These are phyloP conservation scores for Rhipidocladum racemiflorum DNA, from an alignment of 176 grass and related monocot genomes.

Conservation along the genomic window DNA sequence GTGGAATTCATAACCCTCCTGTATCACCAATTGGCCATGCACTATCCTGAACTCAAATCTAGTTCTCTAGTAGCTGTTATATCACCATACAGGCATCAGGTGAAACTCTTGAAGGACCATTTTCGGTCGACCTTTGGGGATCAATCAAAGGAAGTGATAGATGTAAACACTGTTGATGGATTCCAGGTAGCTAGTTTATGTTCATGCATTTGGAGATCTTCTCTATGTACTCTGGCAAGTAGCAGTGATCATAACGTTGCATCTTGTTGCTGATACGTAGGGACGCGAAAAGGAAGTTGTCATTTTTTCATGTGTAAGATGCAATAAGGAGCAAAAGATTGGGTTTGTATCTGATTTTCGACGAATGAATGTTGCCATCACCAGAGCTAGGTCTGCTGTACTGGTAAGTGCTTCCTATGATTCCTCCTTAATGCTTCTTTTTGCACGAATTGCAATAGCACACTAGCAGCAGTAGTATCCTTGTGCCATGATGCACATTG, in stretches of 20 bases:
- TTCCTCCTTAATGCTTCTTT: neutral
- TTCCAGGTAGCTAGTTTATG: conserved; percentile 72
- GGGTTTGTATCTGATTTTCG: conserved; percentile 91
- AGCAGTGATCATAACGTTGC: conserved; percentile 8
- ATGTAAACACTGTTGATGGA: conserved; percentile 94
- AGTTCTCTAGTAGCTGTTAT: conserved; percentile 72
- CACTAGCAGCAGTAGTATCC: neutral
- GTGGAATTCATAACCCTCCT: conserved; percentile 80
- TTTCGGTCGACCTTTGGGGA: conserved; percentile 82
- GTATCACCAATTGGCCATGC: conserved; percentile 68
- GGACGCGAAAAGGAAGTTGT: conserved; percentile 92
- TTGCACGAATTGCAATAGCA: neutral
- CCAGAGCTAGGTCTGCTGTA: conserved; percentile 84
- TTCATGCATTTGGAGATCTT: conserved; percentile 7
- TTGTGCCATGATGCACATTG: neutral
- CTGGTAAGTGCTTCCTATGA: conserved; percentile 48
- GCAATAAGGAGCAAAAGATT: conserved; percentile 76
- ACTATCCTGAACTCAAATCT: conserved; percentile 70
- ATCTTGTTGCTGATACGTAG: conserved; percentile 38
- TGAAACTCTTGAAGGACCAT: conserved; percentile 68
- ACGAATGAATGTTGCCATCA: conserved; percentile 97
- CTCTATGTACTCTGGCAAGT: conserved; percentile 21
- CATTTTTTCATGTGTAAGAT: conserved; percentile 94
- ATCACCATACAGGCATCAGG: conserved; percentile 81
- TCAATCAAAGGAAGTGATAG: conserved; percentile 75